Evolutionary conservation across 208 protist genomes (phyloP).

Genomic region (Trypanosoma mega): DNA sequence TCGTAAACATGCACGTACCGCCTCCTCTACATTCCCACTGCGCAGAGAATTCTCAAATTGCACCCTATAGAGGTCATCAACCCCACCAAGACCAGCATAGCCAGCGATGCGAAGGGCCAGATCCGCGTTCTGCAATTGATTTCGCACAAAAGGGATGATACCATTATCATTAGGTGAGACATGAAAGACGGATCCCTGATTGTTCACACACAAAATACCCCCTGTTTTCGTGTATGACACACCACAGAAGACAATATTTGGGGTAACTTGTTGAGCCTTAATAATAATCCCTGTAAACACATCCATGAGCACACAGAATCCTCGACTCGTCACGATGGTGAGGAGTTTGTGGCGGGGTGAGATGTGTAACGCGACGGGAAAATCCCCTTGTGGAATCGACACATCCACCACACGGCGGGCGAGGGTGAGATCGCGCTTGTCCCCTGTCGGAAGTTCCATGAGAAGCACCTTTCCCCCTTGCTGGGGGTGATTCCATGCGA

Average conservation of each 20-base stretch:
- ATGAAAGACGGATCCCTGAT: conserved; percentile 92
- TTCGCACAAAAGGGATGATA: conserved; percentile 97
- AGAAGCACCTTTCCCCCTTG: conserved; percentile 86
- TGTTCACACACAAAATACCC: conserved; percentile 97
- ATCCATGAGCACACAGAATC: conserved; percentile 95
- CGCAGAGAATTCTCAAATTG: conserved; percentile 97
- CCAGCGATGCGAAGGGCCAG: conserved; percentile 96
- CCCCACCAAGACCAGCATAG: conserved; percentile 96
- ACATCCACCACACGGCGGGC: conserved; percentile 54
- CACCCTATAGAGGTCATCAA: conserved; percentile 95
- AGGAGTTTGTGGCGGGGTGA: conserved; percentile 96
- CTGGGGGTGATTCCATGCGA: conserved; percentile 90
- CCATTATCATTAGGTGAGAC: conserved; percentile 95
- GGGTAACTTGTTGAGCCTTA: conserved; percentile 95
- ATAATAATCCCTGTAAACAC: conserved; percentile 94
- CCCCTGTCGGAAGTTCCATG: conserved; percentile 87
- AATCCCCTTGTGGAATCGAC: conserved; percentile 91
- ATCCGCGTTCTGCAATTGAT: conserved; percentile 91
- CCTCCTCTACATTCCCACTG: conserved; percentile 91
- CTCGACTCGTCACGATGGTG: conserved; percentile 97
- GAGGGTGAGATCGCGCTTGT: conserved; percentile 76
- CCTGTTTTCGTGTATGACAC: conserved; percentile 80
- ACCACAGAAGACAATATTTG: conserved; percentile 96
- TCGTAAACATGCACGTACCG: conserved; percentile 94
- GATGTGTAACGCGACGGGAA: conserved; percentile 97